A percentile compares a stretch with the other conserved stretches of the same genome.
Conservation (phyloP, 140 eudicot species). For the Anethum foeniculum region DNA sequence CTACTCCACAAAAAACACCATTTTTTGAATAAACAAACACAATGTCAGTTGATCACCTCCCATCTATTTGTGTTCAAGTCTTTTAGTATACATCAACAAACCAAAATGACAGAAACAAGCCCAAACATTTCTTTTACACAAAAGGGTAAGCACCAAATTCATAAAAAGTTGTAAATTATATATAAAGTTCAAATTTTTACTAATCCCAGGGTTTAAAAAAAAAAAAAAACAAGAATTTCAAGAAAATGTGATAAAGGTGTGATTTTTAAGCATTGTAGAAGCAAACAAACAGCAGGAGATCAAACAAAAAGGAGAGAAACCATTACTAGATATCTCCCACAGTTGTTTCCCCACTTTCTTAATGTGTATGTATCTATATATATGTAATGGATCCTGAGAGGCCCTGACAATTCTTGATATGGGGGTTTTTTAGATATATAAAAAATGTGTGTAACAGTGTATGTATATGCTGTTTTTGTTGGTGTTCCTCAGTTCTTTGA, state of each 20-base stretch:
- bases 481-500: neutral
- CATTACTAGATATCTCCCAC: neutral
- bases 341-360: slow-evolving; percentile 11
- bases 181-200: neutral
- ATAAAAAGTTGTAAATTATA: neutral
- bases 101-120: neutral
- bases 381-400: slow-evolving; percentile 18
- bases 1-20: slow-evolving; percentile 8
- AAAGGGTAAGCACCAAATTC: neutral
- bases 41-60: neutral
- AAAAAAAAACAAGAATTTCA: neutral
- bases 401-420: slow-evolving; percentile 13
- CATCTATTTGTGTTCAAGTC: neutral
- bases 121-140: neutral
- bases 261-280: neutral
- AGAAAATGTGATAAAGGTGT: neutral
- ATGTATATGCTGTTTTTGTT: neutral
- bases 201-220: neutral
- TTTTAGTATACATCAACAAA: slow-evolving; percentile 7
- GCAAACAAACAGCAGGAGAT: slow-evolving; percentile 15
- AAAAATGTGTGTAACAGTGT: neutral
- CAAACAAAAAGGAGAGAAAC: slow-evolving; percentile 7
- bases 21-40: neutral
- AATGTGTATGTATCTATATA: neutral
- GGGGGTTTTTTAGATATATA: slow-evolving; percentile 7